phyloP scores from a whole-genome alignment of 2,329 filamentous ascomycete genomes.

The Aspergillus sclerotialis region DNA sequence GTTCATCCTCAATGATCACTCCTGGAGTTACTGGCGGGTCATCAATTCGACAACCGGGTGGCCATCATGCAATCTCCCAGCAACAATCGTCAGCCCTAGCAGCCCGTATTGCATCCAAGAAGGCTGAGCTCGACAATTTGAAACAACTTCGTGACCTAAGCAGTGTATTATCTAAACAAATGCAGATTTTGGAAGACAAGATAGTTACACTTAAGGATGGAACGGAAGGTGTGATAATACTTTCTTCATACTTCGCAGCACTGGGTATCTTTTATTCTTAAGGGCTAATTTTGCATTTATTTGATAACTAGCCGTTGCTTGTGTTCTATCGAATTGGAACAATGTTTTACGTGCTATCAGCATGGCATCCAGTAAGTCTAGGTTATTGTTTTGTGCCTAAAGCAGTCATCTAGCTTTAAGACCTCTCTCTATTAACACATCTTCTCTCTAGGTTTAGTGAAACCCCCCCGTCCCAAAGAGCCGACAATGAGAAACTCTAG shows the following conservation, averaged over 20 bases:
- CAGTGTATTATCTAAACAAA: conserved; percentile 54
- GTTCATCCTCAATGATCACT: conserved; percentile 26
- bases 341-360: conserved; percentile 58
- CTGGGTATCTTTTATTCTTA: too few species aligned
- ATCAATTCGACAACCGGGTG: conserved; percentile 24
- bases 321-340: conserved; percentile 61
- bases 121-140: conserved; percentile 55
- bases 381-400: not conserved
- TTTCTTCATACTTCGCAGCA: conserved; percentile 1
- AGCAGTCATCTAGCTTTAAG: not conserved
- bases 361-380: conserved; percentile 55
- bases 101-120: conserved; percentile 57
- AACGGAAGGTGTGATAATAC: conserved; percentile 46
- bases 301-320: conserved; percentile 48
- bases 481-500: conserved; percentile 9
- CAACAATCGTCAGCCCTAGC: conserved; percentile 52
- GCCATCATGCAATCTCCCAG: conserved; percentile 22
- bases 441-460: conserved; percentile 15
- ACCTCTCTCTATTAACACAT: conserved; percentile 4
- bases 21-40: conserved; percentile 17
- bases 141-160: conserved; percentile 57
- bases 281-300: conserved; percentile 5
- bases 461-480: conserved; percentile 16
- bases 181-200: conserved; percentile 57
- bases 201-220: conserved; percentile 55